Evolutionary conservation across 2,329 filamentous ascomycete species (phyloP), one percentile per base, ranked within the genome.

Genomic region (Phoma sp.): DNA sequence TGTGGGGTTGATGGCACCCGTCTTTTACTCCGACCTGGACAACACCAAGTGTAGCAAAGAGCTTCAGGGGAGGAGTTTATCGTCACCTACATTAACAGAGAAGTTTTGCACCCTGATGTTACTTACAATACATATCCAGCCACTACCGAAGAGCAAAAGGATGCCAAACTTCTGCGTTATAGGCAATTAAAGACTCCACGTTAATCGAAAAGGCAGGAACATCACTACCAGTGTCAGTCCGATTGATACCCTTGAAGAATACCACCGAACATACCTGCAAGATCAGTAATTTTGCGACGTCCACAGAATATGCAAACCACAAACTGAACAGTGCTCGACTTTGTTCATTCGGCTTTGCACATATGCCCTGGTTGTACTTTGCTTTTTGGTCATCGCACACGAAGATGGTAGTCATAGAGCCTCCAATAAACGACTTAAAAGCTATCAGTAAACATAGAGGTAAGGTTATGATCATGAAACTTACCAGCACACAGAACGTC

Each of bases 1-100:
- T 40, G 34, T 23, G 34, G 46, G 5, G 29, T 25, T 15, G 23
- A 20, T 12, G 46, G 36, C n/a, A 40, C 25, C 46, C 46, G 14
- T 48, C 7, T 15, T 42, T 42, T 18, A 30, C 17, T 21, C 33
- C 34, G 10, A 47, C 23, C 9, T 47, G 25, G 7, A 47, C 34
- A 3, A 47, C 43, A 29, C 43, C 15, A 21, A 39, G 43, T 12
- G 43, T 39, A 12, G 42, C 42, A 32, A 38, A 28, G n/a, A 46
- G 33, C 32, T 46, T 34, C 4, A 25, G 11, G 23, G 23, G 23
- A 25, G 9, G 23, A n/a, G n/a, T n/a, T n/a, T 7, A 23, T 21
- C 5, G 14, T 25, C 20, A 17, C 9, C 14, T 9, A 36, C 5
- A 21, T 36, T n/a, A 36, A 4, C 14, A 21, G 7, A 36, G 9